phyloP scores from a whole-genome alignment of 1,284 basidiomycete species.

The Abortiporus biennis region DNA sequence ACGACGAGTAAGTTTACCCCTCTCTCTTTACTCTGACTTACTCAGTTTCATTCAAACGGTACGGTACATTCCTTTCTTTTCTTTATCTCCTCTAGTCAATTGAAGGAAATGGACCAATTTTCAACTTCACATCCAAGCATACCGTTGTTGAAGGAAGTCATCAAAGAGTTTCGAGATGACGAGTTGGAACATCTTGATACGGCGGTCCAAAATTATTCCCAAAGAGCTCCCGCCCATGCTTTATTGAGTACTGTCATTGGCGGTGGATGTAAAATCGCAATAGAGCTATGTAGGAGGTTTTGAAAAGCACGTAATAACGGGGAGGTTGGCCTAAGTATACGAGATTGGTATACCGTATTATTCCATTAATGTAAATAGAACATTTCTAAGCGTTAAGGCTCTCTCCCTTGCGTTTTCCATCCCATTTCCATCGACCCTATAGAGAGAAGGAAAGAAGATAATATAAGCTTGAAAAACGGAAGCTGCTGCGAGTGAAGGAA shows the following conservation, averaged over 20 bases:
- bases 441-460: background rate
- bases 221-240: conserved; percentile 90
- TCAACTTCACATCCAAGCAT: conserved; percentile 73
- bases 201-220: conserved; percentile 85
- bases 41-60: conserved; percentile 4
- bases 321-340: too few relatives aligned
- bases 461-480: too few relatives aligned
- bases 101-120: conserved; percentile 60
- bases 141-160: conserved; percentile 67
- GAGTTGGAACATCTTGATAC: conserved; percentile 93
- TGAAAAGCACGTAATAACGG: conserved; percentile 27
- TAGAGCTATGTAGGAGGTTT: conserved; percentile 81
- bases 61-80: too few relatives aligned
- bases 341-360: conserved; percentile 2
- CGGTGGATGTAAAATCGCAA: conserved; percentile 84
- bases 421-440: conserved; percentile 29
- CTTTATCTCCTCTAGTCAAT: conserved; percentile 48
- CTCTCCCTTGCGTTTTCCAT: conserved; percentile 31
- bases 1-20: conserved; percentile 84
- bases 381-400: conserved; percentile 19
- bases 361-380: conserved; percentile 6
- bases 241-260: conserved; percentile 84
- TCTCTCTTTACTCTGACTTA: background rate
- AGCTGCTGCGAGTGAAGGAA: too few relatives aligned
- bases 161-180: conserved; percentile 89